Percentiles rank a stretch among this genome's conserved stretches.
Conservation (phyloP, 192 early-diverging fungal species). For the Phlyctochytrium bullatum region DNA sequence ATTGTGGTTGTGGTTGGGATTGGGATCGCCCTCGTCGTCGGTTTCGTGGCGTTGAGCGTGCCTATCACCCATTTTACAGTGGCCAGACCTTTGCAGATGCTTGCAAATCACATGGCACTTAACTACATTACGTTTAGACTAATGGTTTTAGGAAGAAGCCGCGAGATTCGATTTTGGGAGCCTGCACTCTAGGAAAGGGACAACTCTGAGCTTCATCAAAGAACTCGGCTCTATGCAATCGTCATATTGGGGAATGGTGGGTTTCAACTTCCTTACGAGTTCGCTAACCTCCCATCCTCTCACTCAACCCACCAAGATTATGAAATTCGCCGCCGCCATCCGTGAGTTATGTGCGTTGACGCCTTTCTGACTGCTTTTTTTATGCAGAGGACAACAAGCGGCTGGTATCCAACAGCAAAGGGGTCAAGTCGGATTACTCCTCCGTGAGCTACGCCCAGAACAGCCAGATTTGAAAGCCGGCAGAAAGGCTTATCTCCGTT, state of each 20-base stretch:
- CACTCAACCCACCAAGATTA: neutral
- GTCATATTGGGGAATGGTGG: conserved; percentile 2
- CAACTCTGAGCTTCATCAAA: neutral
- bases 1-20: neutral
- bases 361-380: too few species aligned
- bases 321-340: neutral
- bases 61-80: neutral
- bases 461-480: too few species aligned
- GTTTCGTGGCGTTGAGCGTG: neutral
- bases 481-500: too few species aligned
- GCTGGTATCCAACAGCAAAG: too few species aligned
- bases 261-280: neutral
- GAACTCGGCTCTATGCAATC: conserved; percentile 3
- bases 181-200: neutral
- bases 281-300: neutral
- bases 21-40: neutral
- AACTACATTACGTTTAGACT: too few species aligned
- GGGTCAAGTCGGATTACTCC: too few species aligned
- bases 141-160: too few species aligned
- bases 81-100: neutral
- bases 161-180: neutral
- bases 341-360: too few species aligned
- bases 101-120: conserved; percentile 8
- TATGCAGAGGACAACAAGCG: too few species aligned
- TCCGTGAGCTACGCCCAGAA: too few species aligned